Conservation (phyloP, 2,329 filamentous ascomycete genomes). For the Cylindrodendrum hubeiense region DNA sequence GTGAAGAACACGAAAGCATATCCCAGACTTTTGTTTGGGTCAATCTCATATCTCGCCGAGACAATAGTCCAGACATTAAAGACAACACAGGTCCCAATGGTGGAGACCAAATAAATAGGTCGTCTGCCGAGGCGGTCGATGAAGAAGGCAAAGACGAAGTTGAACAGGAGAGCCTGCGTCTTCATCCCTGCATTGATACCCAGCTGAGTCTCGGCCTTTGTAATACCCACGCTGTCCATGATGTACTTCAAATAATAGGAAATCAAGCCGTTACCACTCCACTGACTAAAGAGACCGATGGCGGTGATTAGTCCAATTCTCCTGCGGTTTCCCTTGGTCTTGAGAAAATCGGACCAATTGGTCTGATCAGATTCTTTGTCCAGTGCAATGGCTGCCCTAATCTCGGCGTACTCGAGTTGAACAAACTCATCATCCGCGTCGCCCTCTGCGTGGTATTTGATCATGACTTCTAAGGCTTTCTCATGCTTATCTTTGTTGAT, state of each 20-base stretch:
- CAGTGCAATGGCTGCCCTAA: conserved; percentile 69
- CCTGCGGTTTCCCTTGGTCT: conserved; percentile 73
- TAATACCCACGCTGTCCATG: conserved; percentile 41
- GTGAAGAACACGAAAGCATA: conserved; percentile 50
- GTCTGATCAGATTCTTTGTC: conserved; percentile 64
- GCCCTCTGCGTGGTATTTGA: conserved; percentile 72
- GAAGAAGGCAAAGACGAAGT: conserved; percentile 13
- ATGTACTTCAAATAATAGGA: conserved; percentile 73
- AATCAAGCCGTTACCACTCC: conserved; percentile 73
- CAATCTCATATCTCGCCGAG: conserved; percentile 40
- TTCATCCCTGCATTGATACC: conserved; percentile 18
- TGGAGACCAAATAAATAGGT: conserved; percentile 39
- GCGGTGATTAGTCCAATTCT: conserved; percentile 70
- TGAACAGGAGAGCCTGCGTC: conserved; percentile 8
- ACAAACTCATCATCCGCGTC: conserved; percentile 68
- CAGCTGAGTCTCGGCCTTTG: conserved; percentile 6
- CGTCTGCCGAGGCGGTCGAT: conserved; percentile 9
- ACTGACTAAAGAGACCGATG: conserved; percentile 74
- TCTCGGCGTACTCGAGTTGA: conserved; percentile 73
- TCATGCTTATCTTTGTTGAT: conserved; percentile 49
- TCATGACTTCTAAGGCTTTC: conserved; percentile 65
- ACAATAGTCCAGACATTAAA: conserved; percentile 42
- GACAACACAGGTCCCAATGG: conserved; percentile 46
- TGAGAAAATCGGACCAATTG: conserved; percentile 70
- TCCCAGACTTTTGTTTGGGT: conserved; percentile 24